Evolutionary conservation across 768 basidiomycete genomes (phyloP), one percentile per base, ranked within the genome.

Genomic region (Mycena amicta): DNA sequence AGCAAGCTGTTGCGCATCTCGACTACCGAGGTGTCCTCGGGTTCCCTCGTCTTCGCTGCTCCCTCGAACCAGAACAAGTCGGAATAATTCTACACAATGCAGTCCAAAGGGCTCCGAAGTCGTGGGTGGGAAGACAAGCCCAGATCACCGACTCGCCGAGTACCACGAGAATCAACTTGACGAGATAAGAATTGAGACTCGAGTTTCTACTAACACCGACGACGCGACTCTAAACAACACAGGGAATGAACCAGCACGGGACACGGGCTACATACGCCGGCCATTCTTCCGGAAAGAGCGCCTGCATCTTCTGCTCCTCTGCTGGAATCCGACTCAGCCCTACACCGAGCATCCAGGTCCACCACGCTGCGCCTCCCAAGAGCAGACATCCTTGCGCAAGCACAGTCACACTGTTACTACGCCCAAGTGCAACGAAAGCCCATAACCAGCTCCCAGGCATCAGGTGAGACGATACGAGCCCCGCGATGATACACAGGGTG

Each of bases 161-260:
- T n/a, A n/a, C n/a, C n/a, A n/a, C n/a, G n/a, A n/a, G n/a, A n/a
- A n/a, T n/a, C n/a, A n/a, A n/a, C n/a, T n/a, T n/a, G n/a, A n/a
- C n/a, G n/a, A n/a, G n/a, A n/a, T n/a, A n/a, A n/a, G n/a, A n/a
- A n/a, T n/a, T n/a, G n/a, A n/a, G n/a, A n/a, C n/a, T n/a, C n/a
- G n/a, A n/a, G n/a, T n/a, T n/a, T n/a, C n/a, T n/a, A n/a, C n/a
- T n/a, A n/a, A n/a, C n/a, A n/a, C n/a, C 33, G 18, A 37, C 33
- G 33, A 8, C 8, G 33, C 18, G 33, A 43, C 37, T 59, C 59
- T n/a, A 82, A 49, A 71, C 65, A 5, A 83, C 56, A 16, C 82
- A 77, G 15, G 82, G 83, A 47, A 81, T 63, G 59, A 83, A 82
- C 81, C 81, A 81, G 69, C 70, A 78, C 29, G 67, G 76, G 20